Base-by-base conservation (phyloP, 1,284 basidiomycete species). In the Cryptococcus depauperatus region DNA sequence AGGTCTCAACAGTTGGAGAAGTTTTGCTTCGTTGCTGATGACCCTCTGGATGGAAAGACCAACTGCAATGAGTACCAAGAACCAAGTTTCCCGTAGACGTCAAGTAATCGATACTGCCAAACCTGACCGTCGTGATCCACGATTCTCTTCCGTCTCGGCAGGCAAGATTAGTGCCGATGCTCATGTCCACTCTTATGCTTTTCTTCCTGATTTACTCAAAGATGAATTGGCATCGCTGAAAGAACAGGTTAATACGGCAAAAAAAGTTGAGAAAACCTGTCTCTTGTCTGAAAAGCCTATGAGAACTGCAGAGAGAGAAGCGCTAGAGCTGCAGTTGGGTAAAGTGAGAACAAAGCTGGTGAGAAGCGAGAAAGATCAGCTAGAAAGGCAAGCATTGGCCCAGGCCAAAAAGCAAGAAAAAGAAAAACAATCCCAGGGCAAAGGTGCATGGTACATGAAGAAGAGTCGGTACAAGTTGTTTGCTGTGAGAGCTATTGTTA, bases 371-470 rank as follows among this genome's bases (percentile, higher is more conserved):
- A 77, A 79, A 43, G 82, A 89, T 52, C 75, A 76, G 57, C 71
- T 84, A 13, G 82, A 89, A 58, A 73, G 77, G 37, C 77, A 81
- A 37, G 84, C 82, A 0, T 61, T 92, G 45, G 65, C 71, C 4
- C 74, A 73, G 47, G 75, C 76, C 38, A 78, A 77, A 57, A 77
- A 78, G 56, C 79, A 81, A 48, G 90, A 95, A 73, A 74, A 73
- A 50, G 79, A 81, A 57, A 89, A 84, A 71, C 73, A 79, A 50
- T 76, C 77, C 45, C 69, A 78, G 40, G 90, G 90, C 3, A 95
- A 95, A 72, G 76, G 78, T 10, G 78, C 76, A 16, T 97, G 87
- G 84, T 86, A 79, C 69, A 77, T 96, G 76, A 97, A 96, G 74
- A 75, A 83, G 57, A 74, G 89, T 87, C 45, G 44, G 60, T 58